Evolutionary conservation across 2,329 filamentous ascomycete genomes (phyloP), one percentile per base, ranked within the genome.

Genomic region (Verticillium albo-atrum): DNA sequence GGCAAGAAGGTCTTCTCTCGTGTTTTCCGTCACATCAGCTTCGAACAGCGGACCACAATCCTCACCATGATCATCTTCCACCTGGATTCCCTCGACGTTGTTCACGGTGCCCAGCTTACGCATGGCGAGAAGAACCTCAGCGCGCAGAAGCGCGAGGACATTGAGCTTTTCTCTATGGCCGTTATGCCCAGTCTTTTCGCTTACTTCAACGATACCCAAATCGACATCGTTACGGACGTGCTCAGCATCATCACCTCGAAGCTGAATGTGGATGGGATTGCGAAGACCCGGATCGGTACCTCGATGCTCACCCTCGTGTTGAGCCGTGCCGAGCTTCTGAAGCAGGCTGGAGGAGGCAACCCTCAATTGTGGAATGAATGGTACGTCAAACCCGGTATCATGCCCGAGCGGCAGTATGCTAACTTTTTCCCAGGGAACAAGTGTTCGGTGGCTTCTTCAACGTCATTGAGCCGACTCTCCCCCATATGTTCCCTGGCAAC

Each of bases 21-120:
- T 58, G 90, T 98, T 57, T 98, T 98, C 84, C 89, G 92, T 51
- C 92, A 97, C 69, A 90, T 97, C 57, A 90, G 90, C 64, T 90
- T 93, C 63, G 90, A 97, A 70, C 93, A 98, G 75, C 91, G 94
- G 55, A 93, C 95, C 25, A 98, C 93, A 1, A 92, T 98, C 63
- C 82, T 99, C 63, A 99, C 95, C 5, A 94, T 99, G 84, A 94
- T 99, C 65, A 86, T 96, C 61, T 89, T 97, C 56, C 92, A 98
- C 68, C 86, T 99, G 32, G 95, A 98, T 72, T 87, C 90, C 65
- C 82, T 99, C 47, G 92, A 97, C 68, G 94, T 99, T 55, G 89
- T 98, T 60, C 87, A 90, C 59, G 86, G 89, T 58, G 93, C 90
- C 1, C 87, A 92, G 65, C 86, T 93, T 54, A 84, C 83, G 10